These are phyloP conservation scores for Chionographis japonica DNA, from an alignment of 106 monocot genomes.

Conservation along the genomic window DNA sequence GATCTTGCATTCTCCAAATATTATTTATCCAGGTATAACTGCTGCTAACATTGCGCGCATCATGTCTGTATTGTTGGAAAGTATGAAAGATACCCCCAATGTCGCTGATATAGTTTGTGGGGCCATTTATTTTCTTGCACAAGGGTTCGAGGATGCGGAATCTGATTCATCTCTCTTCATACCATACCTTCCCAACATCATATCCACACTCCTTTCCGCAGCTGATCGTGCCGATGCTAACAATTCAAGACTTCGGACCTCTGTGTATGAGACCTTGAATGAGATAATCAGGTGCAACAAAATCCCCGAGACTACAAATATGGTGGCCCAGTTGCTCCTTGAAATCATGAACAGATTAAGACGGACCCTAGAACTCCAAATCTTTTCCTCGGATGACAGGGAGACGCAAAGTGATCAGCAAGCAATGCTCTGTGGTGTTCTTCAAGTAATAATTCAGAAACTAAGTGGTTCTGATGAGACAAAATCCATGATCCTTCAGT, in stretches of 20 bases:
- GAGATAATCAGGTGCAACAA: slow-evolving; percentile 42
- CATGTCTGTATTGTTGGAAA: slow-evolving; percentile 40
- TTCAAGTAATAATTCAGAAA: slow-evolving; percentile 61
- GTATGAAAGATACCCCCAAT: slow-evolving; percentile 57
- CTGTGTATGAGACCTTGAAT: slow-evolving; percentile 74
- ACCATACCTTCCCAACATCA: slow-evolving; percentile 52
- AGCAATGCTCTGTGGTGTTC: slow-evolving; percentile 40
- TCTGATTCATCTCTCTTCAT: slow-evolving; percentile 25
- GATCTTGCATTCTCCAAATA: slow-evolving; percentile 40
- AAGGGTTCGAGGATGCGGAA: slow-evolving; percentile 57
- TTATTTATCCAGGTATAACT: slow-evolving; percentile 30
- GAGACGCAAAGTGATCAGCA: slow-evolving; percentile 58
- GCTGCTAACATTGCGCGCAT: slow-evolving; percentile 30
- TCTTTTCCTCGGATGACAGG: slow-evolving; percentile 47
- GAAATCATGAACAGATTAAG: slow-evolving; percentile 46
- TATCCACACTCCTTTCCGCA: slow-evolving; percentile 50
- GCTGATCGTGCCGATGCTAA: slow-evolving; percentile 54
- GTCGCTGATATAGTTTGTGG: slow-evolving; percentile 80
- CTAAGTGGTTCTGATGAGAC: slow-evolving; percentile 32
- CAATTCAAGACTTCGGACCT: slow-evolving; percentile 47
- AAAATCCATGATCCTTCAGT: slow-evolving; percentile 50
- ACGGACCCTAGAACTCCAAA: slow-evolving; percentile 37
- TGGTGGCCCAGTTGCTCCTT: slow-evolving; percentile 35
- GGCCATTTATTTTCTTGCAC: slow-evolving; percentile 69
- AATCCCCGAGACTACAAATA: slow-evolving; percentile 39